Base-by-base conservation (phyloP, 768 basidiomycete genomes). In the Tremella yokohamensis region DNA sequence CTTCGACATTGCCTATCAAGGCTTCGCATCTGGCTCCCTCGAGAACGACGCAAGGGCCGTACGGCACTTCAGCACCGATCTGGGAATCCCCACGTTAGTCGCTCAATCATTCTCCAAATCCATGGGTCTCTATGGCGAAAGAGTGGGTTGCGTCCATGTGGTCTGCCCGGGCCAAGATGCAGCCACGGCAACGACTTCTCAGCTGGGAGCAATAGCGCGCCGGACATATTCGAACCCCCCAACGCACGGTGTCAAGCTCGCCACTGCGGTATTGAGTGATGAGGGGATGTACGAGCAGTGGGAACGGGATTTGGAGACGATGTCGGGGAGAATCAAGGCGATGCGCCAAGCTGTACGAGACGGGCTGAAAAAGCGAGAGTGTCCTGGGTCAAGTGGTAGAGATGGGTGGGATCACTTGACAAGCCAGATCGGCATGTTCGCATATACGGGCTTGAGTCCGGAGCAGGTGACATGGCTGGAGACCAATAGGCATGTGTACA, bases 391-490 rank as follows among this genome's bases (percentile, higher is more conserved):
- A n/a, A n/a, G n/a, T n/a, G n/a, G n/a, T n/a, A n/a, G n/a, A n/a
- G 89, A 90, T 1, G 84, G 83, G 69, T 98, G 93, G 93, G 83
- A 85, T 18, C 93, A 97, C 77, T 91, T 98, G 66, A 79, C 85
- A 64, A 82, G 83, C 51, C 93, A 98, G 81, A 96, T 96, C 77
- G 93, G 93, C 57, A 96, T 93, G 93, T 96, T 93, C 82, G 90
- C 88, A 85, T 90, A 69, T 54, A 34, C 11, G 29, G 11, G 29
- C 69, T 15, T 67, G 69, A 25, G 44, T 74, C 59, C 60, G 16
- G 40, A 47, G 3, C 70, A 71, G 55, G 20, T 49, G 1, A 18
- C 24, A 13, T 37, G 48, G 3, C 29, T 62, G 26, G 44, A 16
- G 15, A 40, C 54, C 15, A 52, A 63, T n/a, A n/a, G n/a, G 38